Conservation (phyloP, 2,329 filamentous ascomycete species). For the Xylaria hypoxylon region DNA sequence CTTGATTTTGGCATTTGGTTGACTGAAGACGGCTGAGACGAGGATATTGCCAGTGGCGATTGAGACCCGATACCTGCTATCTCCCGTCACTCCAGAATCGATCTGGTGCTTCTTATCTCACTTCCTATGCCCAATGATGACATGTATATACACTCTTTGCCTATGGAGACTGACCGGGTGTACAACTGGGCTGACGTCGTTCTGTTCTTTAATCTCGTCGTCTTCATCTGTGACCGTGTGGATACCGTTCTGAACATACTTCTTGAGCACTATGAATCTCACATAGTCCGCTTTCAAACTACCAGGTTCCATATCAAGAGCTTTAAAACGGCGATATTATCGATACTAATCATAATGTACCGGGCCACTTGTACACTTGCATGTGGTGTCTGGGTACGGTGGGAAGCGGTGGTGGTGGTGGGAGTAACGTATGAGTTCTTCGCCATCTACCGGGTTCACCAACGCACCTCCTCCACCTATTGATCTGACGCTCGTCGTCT, state of each 20-base stretch:
- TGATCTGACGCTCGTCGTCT: slow-evolving; percentile 64
- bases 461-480: slow-evolving; percentile 64
- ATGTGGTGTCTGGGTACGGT: neutral
- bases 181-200: slow-evolving; percentile 64
- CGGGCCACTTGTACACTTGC: no score
- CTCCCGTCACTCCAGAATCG: slow-evolving; percentile 55
- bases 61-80: slow-evolving; percentile 1
- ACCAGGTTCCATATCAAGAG: neutral
- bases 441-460: slow-evolving; percentile 64
- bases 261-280: slow-evolving; percentile 57
- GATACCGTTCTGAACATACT: slow-evolving; percentile 59
- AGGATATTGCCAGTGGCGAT: no score
- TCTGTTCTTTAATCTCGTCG: slow-evolving; percentile 54
- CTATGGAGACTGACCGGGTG: slow-evolving; percentile 52
- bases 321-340: no score
- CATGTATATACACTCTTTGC: slow-evolving; percentile 55
- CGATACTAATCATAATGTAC: no score
- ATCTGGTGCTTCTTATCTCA: slow-evolving; percentile 62
- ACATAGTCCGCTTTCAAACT: neutral
- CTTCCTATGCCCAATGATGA: slow-evolving; percentile 67
- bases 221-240: slow-evolving; percentile 59
- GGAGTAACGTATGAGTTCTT: slow-evolving; percentile 47
- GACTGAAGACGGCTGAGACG: neutral
- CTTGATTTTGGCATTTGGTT: neutral
- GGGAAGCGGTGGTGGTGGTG: neutral